Percentiles rank a stretch among this genome's conserved stretches.
phyloP scores from a whole-genome alignment of 331 rosid genomes.

The Rosa hybrid region DNA sequence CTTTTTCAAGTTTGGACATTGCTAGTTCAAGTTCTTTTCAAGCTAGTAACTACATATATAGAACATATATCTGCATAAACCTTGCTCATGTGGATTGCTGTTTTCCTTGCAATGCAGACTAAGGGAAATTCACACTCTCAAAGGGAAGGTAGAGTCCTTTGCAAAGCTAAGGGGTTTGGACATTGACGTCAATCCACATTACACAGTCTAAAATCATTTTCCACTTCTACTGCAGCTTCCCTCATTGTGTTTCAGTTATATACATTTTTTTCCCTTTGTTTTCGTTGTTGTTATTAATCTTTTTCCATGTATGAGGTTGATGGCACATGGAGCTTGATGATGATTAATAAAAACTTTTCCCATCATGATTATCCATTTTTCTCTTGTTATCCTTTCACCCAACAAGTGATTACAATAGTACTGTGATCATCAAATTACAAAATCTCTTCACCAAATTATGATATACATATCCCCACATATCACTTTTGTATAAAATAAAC shows the following conservation, averaged over 20 bases:
- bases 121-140: slow-evolving; percentile 74
- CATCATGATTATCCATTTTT: background rate
- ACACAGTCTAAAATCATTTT: slow-evolving; percentile 44
- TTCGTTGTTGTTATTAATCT: background rate
- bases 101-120: slow-evolving; percentile 40
- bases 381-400: background rate
- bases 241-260: background rate
- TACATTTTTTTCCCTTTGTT: too few relatives aligned
- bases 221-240: background rate
- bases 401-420: background rate
- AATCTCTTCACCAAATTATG: too few relatives aligned
- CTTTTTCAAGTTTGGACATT: slow-evolving; percentile 8
- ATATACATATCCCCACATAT: background rate
- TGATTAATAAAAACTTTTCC: background rate
- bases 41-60: background rate
- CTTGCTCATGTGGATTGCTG: background rate
- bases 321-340: background rate
- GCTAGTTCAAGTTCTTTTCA: background rate
- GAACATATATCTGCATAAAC: background rate
- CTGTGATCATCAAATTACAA: background rate
- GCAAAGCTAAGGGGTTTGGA: slow-evolving; percentile 64
- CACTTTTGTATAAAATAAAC: background rate
- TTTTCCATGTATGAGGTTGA: background rate
- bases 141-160: slow-evolving; percentile 61
- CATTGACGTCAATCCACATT: slow-evolving; percentile 56